phyloP scores from a whole-genome alignment of 371 early-diverging fungal species.

The Parasitella parasitica region DNA sequence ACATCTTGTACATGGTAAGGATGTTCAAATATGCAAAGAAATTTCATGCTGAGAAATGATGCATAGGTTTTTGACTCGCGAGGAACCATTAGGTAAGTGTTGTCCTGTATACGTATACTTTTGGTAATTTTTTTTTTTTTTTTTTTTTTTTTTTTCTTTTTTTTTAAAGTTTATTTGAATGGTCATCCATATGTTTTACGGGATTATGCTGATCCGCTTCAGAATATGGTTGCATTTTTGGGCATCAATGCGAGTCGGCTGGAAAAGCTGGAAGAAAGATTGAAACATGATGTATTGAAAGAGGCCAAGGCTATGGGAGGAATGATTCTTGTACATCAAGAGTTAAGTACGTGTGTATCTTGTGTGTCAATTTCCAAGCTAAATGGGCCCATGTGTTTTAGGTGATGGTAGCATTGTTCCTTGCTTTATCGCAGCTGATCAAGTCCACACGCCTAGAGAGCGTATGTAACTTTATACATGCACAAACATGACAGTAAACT shows the following conservation, averaged over 20 bases:
- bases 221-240: slow-evolving; percentile 61
- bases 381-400: neutral
- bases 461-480: slow-evolving; percentile 25
- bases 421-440: slow-evolving; percentile 60
- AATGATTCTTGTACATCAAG: slow-evolving; percentile 69
- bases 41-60: neutral
- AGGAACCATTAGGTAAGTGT: slow-evolving; percentile 59
- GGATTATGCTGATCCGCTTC: slow-evolving; percentile 54
- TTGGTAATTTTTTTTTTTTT: neutral
- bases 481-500: neutral
- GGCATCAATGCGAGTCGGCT: slow-evolving; percentile 65
- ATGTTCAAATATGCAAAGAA: neutral
- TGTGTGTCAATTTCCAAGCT: neutral
- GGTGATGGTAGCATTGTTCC: slow-evolving; percentile 59
- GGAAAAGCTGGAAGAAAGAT: slow-evolving; percentile 67
- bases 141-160: neutral
- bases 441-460: slow-evolving; percentile 60
- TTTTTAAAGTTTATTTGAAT: slow-evolving; percentile 49
- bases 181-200: slow-evolving; percentile 69
- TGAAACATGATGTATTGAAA: slow-evolving; percentile 63
- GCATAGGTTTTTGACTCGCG: slow-evolving; percentile 67
- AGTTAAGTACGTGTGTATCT: slow-evolving; percentile 39
- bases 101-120: neutral
- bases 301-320: slow-evolving; percentile 55
- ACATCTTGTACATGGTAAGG: slow-evolving; percentile 43